Evolutionary conservation across 768 basidiomycete species (phyloP).

Genomic region (Scleroderma bovista): DNA sequence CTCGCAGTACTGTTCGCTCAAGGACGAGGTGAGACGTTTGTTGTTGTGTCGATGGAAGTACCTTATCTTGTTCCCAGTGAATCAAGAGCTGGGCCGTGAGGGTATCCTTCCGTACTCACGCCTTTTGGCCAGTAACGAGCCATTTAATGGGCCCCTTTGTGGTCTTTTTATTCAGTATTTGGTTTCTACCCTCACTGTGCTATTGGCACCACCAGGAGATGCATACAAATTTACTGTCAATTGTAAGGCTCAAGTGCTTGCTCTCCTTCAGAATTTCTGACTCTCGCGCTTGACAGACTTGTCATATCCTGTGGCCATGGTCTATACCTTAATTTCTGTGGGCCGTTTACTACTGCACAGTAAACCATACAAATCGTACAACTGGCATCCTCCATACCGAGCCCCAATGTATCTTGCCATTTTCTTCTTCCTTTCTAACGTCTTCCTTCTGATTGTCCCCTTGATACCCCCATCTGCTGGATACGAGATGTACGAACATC

Average conservation of each 20-base stretch:
- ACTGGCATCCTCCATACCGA: conserved; percentile 64
- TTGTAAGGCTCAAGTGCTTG: conserved; percentile 33
- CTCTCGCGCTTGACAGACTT: conserved; percentile 34
- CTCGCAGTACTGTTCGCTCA: conserved; percentile 61
- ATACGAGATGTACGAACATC: conserved; percentile 44
- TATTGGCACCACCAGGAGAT: conserved; percentile 63
- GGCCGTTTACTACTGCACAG: conserved; percentile 62
- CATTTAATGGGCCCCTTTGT: conserved; percentile 60
- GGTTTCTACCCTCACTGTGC: conserved; percentile 49
- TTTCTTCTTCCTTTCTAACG: conserved; percentile 59
- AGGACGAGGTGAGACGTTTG: conserved; percentile 45
- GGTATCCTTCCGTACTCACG: conserved; percentile 61
- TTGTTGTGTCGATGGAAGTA: conserved; percentile 4
- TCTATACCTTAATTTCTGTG: conserved; percentile 55
- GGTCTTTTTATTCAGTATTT: conserved; percentile 61
- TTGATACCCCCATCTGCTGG: conserved; percentile 56
- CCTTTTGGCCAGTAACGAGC: conserved; percentile 67
- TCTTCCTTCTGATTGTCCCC: conserved; percentile 59
- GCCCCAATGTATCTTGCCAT: conserved; percentile 44
- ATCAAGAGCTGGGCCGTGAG: conserved; percentile 67
- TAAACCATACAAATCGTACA: conserved; percentile 33
- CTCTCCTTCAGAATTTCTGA: neutral
- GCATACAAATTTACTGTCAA: conserved; percentile 69
- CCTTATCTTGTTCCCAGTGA: conserved; percentile 4
- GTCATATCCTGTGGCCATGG: conserved; percentile 51